phyloP scores from a whole-genome alignment of 208 protist species.

The Crithidia fasciculata region DNA sequence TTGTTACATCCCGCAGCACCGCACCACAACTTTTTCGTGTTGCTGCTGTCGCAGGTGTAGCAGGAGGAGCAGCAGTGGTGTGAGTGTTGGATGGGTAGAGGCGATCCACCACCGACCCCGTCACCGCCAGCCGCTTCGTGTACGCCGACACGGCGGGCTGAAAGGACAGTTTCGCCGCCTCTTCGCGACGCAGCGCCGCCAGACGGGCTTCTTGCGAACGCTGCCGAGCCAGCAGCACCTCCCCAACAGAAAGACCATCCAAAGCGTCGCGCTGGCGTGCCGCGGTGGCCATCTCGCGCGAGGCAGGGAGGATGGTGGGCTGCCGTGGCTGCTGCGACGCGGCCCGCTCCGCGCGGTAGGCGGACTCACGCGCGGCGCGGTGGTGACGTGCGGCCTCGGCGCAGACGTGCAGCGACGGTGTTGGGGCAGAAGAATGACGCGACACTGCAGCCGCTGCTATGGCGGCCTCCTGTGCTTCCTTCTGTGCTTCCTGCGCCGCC shows the following conservation, averaged over 20 bases:
- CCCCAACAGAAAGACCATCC: constrained; percentile 15
- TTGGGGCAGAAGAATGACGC: constrained; percentile 14
- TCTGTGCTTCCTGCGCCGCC: constrained; percentile 8
- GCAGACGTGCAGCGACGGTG: constrained; percentile 21
- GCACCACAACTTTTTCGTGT: neutral
- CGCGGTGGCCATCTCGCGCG: constrained; percentile 31
- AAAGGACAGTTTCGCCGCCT: constrained; percentile 35
- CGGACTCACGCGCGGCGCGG: constrained; percentile 9
- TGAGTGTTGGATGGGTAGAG: constrained; percentile 31
- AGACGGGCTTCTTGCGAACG: constrained; percentile 14
- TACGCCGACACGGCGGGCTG: constrained; percentile 35
- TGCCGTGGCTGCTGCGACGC: neutral
- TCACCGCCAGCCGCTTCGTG: constrained; percentile 11
- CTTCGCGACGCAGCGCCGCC: constrained; percentile 16
- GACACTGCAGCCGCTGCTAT: neutral
- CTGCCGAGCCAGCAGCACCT: constrained; percentile 27
- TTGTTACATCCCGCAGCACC: constrained; percentile 19
- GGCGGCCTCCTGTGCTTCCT: neutral
- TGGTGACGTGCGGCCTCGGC: constrained; percentile 26
- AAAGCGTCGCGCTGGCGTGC: constrained; percentile 19
- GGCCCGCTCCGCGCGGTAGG: neutral
- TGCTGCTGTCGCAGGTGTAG: too few relatives aligned
- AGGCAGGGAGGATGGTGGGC: constrained; percentile 27
- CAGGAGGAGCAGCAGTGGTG: too few relatives aligned
- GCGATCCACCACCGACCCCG: constrained; percentile 34